Evolutionary conservation across 2,329 filamentous ascomycete genomes (phyloP), one percentile per base, ranked within the genome.

Genomic region (Talaromyces rugulosus): DNA sequence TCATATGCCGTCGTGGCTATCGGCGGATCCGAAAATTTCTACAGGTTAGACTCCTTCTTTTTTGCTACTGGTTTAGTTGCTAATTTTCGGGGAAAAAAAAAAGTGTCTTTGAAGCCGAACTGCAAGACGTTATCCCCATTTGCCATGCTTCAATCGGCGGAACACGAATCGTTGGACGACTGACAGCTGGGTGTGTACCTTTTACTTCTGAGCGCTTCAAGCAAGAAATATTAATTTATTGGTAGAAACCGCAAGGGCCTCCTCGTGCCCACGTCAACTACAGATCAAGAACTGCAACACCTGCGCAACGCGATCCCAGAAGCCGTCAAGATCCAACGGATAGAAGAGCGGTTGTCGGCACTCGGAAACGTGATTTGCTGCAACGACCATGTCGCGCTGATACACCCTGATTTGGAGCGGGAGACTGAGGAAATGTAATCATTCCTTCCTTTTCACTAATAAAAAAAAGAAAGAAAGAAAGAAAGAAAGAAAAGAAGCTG

Each of bases 11-110:
- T 99, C 71, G 92, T 97, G 70, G 93, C 94, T 67, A 87, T 96
- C 68, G 95, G 95, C 74, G 93, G 91, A 71, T 96, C 92, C 74
- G 93, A 97, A 84, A 98, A 98, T 86, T 99, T 99, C 80, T 98
- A 98, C 87, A 93, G 87, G 87, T 63, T 57, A 33, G 31, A 34
- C 31, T 16, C 34, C 28, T 31, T n/a, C 47, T 59, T 31, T 31
- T 44, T 33, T 51, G 14, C n/a, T 44, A 8, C n/a, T 23, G 6
- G n/a, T 4, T 47, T 40, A 2, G 6, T 27, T 27, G 18, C n/a
- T 47, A 47, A 47, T 4, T 9, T 7, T 23, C 11, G n/a, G 33
- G 33, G 33, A 12, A 36, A 23, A 47, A 47, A n/a, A 23, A 65
- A 66, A 92, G 91, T 83, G 87, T 98, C 76, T 98, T 99, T 81